Conservation (phyloP, 495 filamentous ascomycete species). For the Cercophora scortea region DNA sequence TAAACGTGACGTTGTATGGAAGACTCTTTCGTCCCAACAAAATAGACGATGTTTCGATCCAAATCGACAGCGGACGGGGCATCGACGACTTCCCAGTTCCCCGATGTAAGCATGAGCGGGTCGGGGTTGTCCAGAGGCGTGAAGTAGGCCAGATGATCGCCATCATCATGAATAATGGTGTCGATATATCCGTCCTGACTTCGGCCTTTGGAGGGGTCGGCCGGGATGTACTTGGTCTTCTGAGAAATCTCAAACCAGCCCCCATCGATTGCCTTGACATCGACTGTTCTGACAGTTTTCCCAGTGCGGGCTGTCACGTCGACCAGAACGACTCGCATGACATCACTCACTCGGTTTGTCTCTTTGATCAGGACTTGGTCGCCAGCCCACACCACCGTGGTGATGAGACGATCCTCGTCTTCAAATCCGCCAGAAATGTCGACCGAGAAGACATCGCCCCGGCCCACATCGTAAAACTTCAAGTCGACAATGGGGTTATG, state of each 20-base stretch:
- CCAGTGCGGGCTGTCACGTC: constrained; percentile 71
- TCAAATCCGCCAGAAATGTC: constrained; percentile 68
- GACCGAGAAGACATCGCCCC: constrained; percentile 70
- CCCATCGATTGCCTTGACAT: constrained; percentile 77
- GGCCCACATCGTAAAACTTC: constrained; percentile 82
- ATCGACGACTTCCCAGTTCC: constrained; percentile 86
- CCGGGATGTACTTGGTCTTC: constrained; percentile 77
- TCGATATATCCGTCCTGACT: constrained; percentile 86
- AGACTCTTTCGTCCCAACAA: constrained; percentile 77
- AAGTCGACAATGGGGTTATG: constrained; percentile 86
- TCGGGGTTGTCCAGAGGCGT: constrained; percentile 76
- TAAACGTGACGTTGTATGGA: constrained; percentile 89
- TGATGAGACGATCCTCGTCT: constrained; percentile 81
- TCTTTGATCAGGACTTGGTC: constrained; percentile 75
- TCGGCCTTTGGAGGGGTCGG: constrained; percentile 69
- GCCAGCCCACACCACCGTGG: constrained; percentile 87
- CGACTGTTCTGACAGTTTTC: constrained; percentile 65
- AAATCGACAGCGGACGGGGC: constrained; percentile 87
- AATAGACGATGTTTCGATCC: constrained; percentile 78
- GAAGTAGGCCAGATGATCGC: constrained; percentile 91
- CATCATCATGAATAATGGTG: constrained; percentile 76
- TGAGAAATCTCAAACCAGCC: constrained; percentile 97
- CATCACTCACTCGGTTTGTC: constrained; percentile 90
- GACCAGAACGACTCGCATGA: constrained; percentile 76
- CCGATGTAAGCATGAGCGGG: constrained; percentile 78